Base-by-base conservation (phyloP, 1,284 basidiomycete genomes). In the Malassezia furfur region DNA sequence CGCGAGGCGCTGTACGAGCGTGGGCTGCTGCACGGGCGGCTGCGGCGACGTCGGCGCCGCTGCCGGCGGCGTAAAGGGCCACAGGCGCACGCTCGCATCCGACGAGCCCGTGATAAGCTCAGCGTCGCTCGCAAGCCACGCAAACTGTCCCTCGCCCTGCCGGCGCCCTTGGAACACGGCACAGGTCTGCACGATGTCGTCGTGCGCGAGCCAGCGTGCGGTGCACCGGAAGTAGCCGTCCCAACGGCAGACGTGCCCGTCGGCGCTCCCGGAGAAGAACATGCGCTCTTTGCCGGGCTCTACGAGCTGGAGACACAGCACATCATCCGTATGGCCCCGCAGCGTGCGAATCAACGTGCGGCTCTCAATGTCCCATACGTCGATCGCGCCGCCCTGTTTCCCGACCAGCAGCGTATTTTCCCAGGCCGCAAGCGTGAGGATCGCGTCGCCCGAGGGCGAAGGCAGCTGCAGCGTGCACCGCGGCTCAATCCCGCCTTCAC, bases 371-470 rank as follows among this genome's bases (percentile, higher is more conserved):
- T 96, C 91, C 78, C 88, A 85, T 6, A 96, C 85, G 62, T 65
- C 86, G 64, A 96, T 87, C 62, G 86, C 84, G 1, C 93, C 93
- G 62, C 88, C 89, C 75, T 98, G 93, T 64, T 90, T 85, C 0
- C 90, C 93, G 0, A 88, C 91, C 66, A 86, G 94, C 15, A 96
- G 80, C 0, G 88, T 88, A 35, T 86, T 86, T 34, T 85, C 50
- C 39, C 82, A 80, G 0, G 82, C 82, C 1, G 83, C 83, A 15
- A 96, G 79, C 0, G 88, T 83, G n/a, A 93, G 79, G 2, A 94
- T 84, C 0, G 78, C 80, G 12, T 79, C 79, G 9, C 72, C 66
- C n/a, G 67, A 56, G 0, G 62, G 52, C 19, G 62, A 57, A n/a
- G 62, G 56, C 17, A 57, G 60, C 15, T 63, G 54, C 83, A 86